phyloP scores from a whole-genome alignment of 2,329 filamentous ascomycete species.

The Pestalotiopsis fici region DNA sequence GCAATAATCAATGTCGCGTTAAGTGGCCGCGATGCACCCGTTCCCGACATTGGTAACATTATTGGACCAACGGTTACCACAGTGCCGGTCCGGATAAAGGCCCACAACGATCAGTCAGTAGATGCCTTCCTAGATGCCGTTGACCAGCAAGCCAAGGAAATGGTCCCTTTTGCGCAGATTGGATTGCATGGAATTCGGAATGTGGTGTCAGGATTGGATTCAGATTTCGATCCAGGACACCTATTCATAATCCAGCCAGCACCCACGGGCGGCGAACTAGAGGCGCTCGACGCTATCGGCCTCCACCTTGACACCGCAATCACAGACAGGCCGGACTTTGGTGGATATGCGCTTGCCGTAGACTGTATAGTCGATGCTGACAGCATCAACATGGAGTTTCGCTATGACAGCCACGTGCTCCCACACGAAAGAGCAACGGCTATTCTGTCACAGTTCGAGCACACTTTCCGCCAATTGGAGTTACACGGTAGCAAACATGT shows the following conservation, averaged over 20 bases:
- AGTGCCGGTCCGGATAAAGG: slow-evolving; percentile 1
- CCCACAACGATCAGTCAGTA: not conserved
- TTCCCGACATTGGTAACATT: not conserved
- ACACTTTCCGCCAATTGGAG: not conserved
- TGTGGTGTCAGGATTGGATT: not conserved
- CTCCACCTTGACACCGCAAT: not conserved
- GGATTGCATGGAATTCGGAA: not conserved
- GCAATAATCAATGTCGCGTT: not conserved
- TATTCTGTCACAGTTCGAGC: not conserved
- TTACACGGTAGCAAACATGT: not conserved
- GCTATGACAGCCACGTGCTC: not conserved
- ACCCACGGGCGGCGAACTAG: not conserved
- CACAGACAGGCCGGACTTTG: slow-evolving; percentile 1
- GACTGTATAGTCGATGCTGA: slow-evolving; percentile 1
- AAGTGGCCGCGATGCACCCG: not conserved
- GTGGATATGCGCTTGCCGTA: slow-evolving; percentile 2
- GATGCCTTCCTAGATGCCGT: not conserved
- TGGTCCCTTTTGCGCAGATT: not conserved
- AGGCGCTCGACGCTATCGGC: not conserved
- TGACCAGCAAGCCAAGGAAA: not conserved
- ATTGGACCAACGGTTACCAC: slow-evolving; percentile 7
- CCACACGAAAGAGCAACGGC: not conserved
- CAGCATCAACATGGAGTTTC: not conserved
- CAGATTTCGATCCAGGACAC: slow-evolving; percentile 7
- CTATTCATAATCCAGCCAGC: slow-evolving; percentile 1